Percentiles rank a stretch among this genome's conserved stretches.
Evolutionary conservation across 1,284 basidiomycete genomes (phyloP).

Genomic region (Trichosporon faecale): DNA sequence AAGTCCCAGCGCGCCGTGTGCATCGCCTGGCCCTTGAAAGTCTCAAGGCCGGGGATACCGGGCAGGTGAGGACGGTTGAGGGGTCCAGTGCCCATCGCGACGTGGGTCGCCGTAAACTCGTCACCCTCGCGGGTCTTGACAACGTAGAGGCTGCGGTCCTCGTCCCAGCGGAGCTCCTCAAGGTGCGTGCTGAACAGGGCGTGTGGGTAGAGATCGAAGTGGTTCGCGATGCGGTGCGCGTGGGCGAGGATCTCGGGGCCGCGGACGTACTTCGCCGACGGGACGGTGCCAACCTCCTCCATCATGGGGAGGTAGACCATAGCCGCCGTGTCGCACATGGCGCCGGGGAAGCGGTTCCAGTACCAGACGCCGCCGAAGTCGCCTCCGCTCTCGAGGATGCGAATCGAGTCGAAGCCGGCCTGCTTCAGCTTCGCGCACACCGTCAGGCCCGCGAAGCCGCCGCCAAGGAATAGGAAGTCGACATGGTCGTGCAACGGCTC

Average conservation of each 20-base stretch:
- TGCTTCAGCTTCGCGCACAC: slow-evolving; percentile 21
- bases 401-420: slow-evolving; percentile 13
- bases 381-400: slow-evolving; percentile 22
- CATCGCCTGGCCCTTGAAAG: slow-evolving; percentile 20
- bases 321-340: slow-evolving; percentile 25
- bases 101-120: slow-evolving; percentile 20
- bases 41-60: slow-evolving; percentile 16
- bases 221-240: slow-evolving; percentile 17
- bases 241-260: slow-evolving; percentile 24
- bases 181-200: slow-evolving; percentile 24
- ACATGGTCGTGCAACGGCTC: slow-evolving; percentile 23
- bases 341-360: slow-evolving; percentile 28
- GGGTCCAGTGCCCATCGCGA: slow-evolving; percentile 19
- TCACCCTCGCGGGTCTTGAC: slow-evolving; percentile 22
- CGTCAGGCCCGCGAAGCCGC: slow-evolving; percentile 20
- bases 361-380: slow-evolving; percentile 27
- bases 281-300: slow-evolving; percentile 19
- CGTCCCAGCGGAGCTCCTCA: slow-evolving; percentile 16
- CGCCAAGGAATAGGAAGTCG: slow-evolving; percentile 20
- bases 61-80: slow-evolving; percentile 21
- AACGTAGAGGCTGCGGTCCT: slow-evolving; percentile 13
- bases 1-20: slow-evolving; percentile 25
- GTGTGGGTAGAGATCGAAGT: slow-evolving; percentile 19
- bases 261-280: slow-evolving; percentile 18
- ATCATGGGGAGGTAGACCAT: slow-evolving; percentile 23